Evolutionary conservation across 441 rosid genomes (phyloP).

Genomic region (Arabidopsis hybrid): DNA sequence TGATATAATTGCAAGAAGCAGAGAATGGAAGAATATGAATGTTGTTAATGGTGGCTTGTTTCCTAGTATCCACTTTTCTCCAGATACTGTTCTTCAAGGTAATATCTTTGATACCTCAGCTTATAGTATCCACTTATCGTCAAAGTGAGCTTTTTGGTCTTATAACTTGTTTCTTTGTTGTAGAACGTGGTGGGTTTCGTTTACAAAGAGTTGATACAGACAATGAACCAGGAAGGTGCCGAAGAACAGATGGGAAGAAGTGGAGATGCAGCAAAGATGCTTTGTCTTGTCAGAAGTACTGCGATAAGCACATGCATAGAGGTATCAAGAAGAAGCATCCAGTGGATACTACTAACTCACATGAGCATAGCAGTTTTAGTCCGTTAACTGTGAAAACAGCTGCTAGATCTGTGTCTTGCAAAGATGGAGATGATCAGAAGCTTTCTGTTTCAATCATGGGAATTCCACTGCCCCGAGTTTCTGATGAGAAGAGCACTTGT

Average conservation of each 20-base stretch:
- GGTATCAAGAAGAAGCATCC: constrained; percentile 62
- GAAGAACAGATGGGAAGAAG: constrained; percentile 84
- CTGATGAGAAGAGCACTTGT: constrained; percentile 45
- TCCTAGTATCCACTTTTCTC: constrained; percentile 57
- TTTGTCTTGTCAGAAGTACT: constrained; percentile 64
- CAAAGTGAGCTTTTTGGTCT: constrained; percentile 13
- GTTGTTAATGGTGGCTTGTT: constrained; percentile 29
- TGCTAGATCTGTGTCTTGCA: constrained; percentile 24
- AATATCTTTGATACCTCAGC: constrained; percentile 1
- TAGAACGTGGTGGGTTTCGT: constrained; percentile 46
- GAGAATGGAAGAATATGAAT: constrained; percentile 36
- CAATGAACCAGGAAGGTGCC: constrained; percentile 63
- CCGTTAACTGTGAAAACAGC: constrained; percentile 15
- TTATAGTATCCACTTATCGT: too few relatives aligned
- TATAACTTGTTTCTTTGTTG: constrained; percentile 27
- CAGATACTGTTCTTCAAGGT: constrained; percentile 81
- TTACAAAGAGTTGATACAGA: constrained; percentile 46
- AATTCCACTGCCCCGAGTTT: constrained; percentile 32
- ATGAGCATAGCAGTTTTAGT: constrained; percentile 22
- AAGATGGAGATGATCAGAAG: constrained; percentile 37
- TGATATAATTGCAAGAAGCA: constrained; percentile 38
- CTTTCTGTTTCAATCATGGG: constrained; percentile 51
- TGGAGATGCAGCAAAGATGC: constrained; percentile 74
- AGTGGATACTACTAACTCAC: constrained; percentile 34
- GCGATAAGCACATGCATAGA: constrained; percentile 74